Evolutionary conservation across 257 asterid species (phyloP), one percentile per base, ranked within the genome.

Genomic region (Verbena officinalis): DNA sequence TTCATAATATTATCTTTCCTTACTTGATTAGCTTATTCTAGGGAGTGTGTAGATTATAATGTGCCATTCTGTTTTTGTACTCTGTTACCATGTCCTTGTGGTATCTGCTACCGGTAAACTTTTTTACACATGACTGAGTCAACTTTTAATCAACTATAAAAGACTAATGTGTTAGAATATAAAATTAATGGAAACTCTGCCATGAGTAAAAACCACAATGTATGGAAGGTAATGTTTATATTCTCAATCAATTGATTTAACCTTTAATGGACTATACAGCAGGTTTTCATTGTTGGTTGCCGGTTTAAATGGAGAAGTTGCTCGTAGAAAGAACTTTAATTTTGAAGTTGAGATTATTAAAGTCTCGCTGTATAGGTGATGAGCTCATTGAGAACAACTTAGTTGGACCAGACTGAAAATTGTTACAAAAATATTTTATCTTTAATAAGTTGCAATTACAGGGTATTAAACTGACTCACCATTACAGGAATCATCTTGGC

Each of bases 401-500:
- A 62, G 53, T 52, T 64, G 23, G 57, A 63, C 36, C 4, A 62
- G 64, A 45, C 54, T 42, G 45, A 65, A 56, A n/a, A 50, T 17
- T 52, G 40, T 66, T 23, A 53, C 36, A 50, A 10, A 55, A 14
- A 53, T 36, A 33, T 20, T 21, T 13, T 38, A 60, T 68, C 68
- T 36, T 31, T 3, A 50, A 45, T 19, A 20, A 45, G 46, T 20
- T 51, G 53, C 69, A 45, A 43, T 42, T 59, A 6, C 36, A 74
- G 57, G 45, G 44, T 46, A 54, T n/a, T 31, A 51, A 34, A 34
- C 68, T 53, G 51, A 82, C 99, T 82, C 74, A 94, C 99, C 99
- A 94, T 88, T 23, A 94, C 97, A 70, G 97, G 99, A 68, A 94
- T 90, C 96, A 94, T 94, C 76, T 94, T 94, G 64, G 97, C 99